Evolutionary conservation across 345 rosid species (phyloP), one percentile per base, ranked within the genome.

Genomic region (Dipteronia dyeriana): DNA sequence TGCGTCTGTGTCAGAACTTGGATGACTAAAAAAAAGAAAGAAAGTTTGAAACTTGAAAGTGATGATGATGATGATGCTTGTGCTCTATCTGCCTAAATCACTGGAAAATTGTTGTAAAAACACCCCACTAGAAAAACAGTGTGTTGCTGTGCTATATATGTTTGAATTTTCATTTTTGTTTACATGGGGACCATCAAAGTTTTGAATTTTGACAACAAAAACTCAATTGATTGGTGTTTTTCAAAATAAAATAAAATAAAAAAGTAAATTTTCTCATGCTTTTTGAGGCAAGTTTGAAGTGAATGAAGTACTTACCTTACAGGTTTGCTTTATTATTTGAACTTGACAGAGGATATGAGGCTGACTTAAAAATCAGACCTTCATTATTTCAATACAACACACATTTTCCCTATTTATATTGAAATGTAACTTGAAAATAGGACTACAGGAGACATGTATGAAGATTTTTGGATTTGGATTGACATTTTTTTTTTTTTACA

Each of bases 261-360:
- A 34, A 34, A 34, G 38, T 34, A 34, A 0, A 8, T 3, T 1
- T 25, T 13, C 61, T 14, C 6, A 43, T 34, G 47, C 34, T 26
- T 22, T 47, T 59, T 13, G 9, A 14, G 10, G n/a, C 23, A 34
- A 34, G 38, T 34, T 34, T 34, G 38, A 34, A 31, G 38, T 26
- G 38, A 34, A 34, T 4, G 26, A 14, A 26, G 34, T 12, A 12
- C 7, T 54, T 29, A 10, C 53, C 29, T n/a, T 7, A 41, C 45
- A 41, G 41, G 26, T 41, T 9, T 39, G 51, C 64, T 77, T 70
- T 63, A 49, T 70, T 70, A 45, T 14, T 49, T 61, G 45, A n/a
- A n/a, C n/a, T n/a, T n/a, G n/a, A n/a, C n/a, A n/a, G 22, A 19
- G 22, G 3, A 38, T 38, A 26, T 17, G 61, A 56, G 9, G 8